Percentiles rank a stretch among this genome's conserved stretches.
These are phyloP conservation scores for Kwoniella heveanensis DNA, from an alignment of 768 basidiomycete genomes.

Conservation along the genomic window DNA sequence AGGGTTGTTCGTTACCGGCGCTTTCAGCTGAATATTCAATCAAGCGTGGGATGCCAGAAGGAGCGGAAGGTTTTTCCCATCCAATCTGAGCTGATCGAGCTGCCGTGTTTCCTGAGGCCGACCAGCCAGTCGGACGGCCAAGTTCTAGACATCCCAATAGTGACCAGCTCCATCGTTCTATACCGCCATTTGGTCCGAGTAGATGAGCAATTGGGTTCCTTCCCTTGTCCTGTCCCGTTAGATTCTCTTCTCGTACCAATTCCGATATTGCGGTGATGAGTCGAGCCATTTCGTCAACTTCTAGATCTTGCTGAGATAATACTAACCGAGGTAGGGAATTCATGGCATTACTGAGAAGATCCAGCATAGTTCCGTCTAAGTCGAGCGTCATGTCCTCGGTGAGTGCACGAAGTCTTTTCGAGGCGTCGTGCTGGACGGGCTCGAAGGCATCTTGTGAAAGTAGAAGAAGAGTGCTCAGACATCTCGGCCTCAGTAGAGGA, in stretches of 20 bases:
- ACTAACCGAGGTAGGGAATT: constrained; percentile 72
- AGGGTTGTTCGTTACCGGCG: not conserved
- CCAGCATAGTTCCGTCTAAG: constrained; percentile 62
- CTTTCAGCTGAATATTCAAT: not conserved
- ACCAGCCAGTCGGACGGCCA: constrained; percentile 58
- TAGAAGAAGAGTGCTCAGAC: constrained; percentile 72
- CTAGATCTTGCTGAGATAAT: constrained; percentile 69
- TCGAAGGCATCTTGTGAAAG: constrained; percentile 58
- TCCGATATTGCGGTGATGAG: constrained; percentile 73
- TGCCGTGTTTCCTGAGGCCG: constrained; percentile 9
- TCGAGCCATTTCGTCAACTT: constrained; percentile 68
- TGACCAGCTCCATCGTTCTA: constrained; percentile 91
- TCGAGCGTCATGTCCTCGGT: constrained; percentile 23
- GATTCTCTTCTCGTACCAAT: constrained; percentile 53
- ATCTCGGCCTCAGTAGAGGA: constrained; percentile 67
- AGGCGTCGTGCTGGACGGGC: constrained; percentile 32
- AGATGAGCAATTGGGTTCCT: constrained; percentile 58
- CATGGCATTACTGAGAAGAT: constrained; percentile 68
- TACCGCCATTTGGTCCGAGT: constrained; percentile 76
- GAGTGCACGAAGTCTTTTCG: constrained; percentile 15
- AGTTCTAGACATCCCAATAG: constrained; percentile 81
- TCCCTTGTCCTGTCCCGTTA: not conserved
- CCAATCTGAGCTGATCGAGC: constrained; percentile 35
- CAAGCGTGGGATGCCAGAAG: not conserved
- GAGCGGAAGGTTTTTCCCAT: constrained; percentile 31